These are phyloP conservation scores for Biscutella auriculata DNA, from an alignment of 441 rosid genomes.

Conservation along the genomic window DNA sequence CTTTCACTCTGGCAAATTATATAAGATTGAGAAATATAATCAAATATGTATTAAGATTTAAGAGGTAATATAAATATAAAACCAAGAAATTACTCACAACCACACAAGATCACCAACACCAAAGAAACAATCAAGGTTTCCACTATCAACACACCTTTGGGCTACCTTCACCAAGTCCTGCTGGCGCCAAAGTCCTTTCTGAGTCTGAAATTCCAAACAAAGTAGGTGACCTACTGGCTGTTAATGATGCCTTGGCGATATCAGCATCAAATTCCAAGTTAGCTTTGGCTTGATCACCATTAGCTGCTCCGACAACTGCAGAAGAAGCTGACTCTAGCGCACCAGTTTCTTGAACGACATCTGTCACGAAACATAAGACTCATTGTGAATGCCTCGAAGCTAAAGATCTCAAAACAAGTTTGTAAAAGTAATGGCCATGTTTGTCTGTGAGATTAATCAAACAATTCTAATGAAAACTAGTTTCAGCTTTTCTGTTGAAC, in stretches of 20 bases:
- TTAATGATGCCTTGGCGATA: constrained; percentile 35
- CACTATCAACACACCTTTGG: constrained; percentile 65
- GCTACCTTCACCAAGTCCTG: constrained; percentile 87
- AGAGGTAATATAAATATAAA: constrained; percentile 6
- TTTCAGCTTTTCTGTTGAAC: neutral
- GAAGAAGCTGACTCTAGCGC: constrained; percentile 6
- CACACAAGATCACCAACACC: constrained; percentile 12
- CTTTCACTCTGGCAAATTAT: constrained; percentile 63
- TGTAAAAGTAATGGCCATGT: neutral
- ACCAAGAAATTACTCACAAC: constrained; percentile 17
- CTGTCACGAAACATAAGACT: constrained; percentile 15
- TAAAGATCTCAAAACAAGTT: constrained; percentile 15
- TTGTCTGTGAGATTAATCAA: neutral
- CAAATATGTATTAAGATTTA: neutral
- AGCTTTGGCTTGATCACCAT: constrained; percentile 24
- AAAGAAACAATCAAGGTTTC: constrained; percentile 15
- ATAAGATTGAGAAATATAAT: constrained; percentile 8
- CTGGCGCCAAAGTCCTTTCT: constrained; percentile 36
- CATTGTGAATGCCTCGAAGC: constrained; percentile 18
- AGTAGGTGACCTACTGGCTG: constrained; percentile 47
- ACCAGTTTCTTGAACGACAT: constrained; percentile 6
- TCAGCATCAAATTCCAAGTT: constrained; percentile 24
- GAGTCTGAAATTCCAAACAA: constrained; percentile 33
- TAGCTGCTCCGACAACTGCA: constrained; percentile 24
- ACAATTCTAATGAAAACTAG: neutral